A percentile compares a stretch with the other conserved stretches of the same genome.
These are phyloP conservation scores for Hymenotorrendiella dingleyae DNA, from an alignment of 2,329 filamentous ascomycete genomes.

Conservation along the genomic window DNA sequence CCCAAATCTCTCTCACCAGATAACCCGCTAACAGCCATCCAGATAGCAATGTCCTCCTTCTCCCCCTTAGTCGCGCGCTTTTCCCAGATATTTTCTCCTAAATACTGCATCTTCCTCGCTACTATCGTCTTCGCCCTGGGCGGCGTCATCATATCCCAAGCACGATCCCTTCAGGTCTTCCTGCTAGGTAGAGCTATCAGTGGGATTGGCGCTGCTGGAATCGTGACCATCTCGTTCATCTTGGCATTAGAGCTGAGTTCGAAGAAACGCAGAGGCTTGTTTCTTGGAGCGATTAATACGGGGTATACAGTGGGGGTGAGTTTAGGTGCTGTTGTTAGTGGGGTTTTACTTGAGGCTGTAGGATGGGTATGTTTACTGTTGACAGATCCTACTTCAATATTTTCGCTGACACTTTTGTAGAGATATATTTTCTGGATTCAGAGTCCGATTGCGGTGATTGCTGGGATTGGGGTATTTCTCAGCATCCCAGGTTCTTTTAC, in stretches of 20 bases:
- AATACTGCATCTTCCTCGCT: conserved; percentile 57
- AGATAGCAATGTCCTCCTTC: conserved; percentile 51
- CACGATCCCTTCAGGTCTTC: conserved; percentile 55
- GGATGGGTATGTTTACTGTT: conserved; percentile 58
- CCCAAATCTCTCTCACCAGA: background rate
- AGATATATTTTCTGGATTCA: conserved; percentile 69
- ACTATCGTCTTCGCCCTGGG: conserved; percentile 55
- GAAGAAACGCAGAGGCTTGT: conserved; percentile 62
- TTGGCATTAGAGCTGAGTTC: conserved; percentile 69
- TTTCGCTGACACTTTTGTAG: conserved; percentile 36
- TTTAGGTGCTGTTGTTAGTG: conserved; percentile 64
- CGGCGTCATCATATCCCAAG: conserved; percentile 56
- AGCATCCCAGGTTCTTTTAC: conserved; percentile 51
- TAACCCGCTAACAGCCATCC: conserved; percentile 13
- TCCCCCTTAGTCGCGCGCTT: conserved; percentile 68
- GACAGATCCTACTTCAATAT: too few species aligned
- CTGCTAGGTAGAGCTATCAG: conserved; percentile 62
- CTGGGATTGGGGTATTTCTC: conserved; percentile 57
- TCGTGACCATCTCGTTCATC: conserved; percentile 69
- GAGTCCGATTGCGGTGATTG: conserved; percentile 54
- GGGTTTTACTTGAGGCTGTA: conserved; percentile 53
- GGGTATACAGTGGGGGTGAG: conserved; percentile 67
- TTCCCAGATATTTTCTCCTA: conserved; percentile 66
- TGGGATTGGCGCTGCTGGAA: conserved; percentile 64
- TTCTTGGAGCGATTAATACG: conserved; percentile 68